Evolutionary conservation across 768 basidiomycete genomes (phyloP).

Genomic region (Lanmaoa rubissima): DNA sequence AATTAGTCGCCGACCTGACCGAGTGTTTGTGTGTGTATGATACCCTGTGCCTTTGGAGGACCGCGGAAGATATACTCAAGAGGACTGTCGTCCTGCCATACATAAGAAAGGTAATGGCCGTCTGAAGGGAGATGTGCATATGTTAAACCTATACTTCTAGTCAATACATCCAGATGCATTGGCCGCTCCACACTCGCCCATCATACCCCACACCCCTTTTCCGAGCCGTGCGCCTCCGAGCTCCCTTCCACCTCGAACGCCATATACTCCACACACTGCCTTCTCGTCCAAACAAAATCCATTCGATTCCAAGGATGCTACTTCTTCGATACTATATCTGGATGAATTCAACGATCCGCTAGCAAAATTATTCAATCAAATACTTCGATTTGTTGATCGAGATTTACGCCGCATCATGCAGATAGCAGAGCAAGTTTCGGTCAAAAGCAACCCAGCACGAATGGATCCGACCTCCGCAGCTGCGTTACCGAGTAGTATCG

Average conservation of each 20-base stretch:
- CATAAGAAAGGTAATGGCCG: slow-evolving; percentile 61
- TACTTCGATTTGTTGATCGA: slow-evolving; percentile 77
- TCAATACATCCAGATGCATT: slow-evolving; percentile 74
- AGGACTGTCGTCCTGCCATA: slow-evolving; percentile 71
- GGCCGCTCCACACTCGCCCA: slow-evolving; percentile 65
- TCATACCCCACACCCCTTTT: slow-evolving; percentile 76
- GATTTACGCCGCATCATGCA: slow-evolving; percentile 76
- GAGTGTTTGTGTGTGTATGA: slow-evolving; percentile 84
- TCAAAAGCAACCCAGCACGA: slow-evolving; percentile 42
- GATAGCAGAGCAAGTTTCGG: slow-evolving; percentile 63
- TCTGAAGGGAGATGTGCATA: neutral
- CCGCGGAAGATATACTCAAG: slow-evolving; percentile 85
- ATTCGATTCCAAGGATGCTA: slow-evolving; percentile 31
- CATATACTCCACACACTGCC: slow-evolving; percentile 52
- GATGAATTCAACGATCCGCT: slow-evolving; percentile 69
- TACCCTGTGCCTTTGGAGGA: slow-evolving; percentile 73
- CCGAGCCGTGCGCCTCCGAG: slow-evolving; percentile 12
- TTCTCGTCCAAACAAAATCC: slow-evolving; percentile 43
- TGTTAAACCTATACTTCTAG: slow-evolving; percentile 38
- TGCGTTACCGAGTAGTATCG: neutral
- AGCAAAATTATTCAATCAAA: slow-evolving; percentile 73
- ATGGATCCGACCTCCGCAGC: slow-evolving; percentile 6
- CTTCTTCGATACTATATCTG: slow-evolving; percentile 48
- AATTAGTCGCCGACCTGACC: slow-evolving; percentile 61
- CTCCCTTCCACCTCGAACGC: slow-evolving; percentile 51